Conservation (phyloP, 306 rosid genomes). For the Cajanus cajan region DNA sequence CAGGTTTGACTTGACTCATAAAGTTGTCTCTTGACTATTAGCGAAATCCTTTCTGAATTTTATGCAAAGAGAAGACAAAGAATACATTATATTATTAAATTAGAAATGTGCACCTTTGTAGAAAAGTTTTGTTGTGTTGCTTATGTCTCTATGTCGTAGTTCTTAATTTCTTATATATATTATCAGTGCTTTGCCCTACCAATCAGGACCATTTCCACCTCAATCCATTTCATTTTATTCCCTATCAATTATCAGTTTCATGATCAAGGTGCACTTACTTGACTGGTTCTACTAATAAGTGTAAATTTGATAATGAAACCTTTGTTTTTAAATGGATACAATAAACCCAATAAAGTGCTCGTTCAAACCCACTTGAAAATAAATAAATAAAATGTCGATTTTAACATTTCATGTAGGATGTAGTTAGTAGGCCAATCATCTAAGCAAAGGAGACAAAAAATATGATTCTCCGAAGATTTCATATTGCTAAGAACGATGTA, state of each 20-base stretch:
- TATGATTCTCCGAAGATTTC: neutral
- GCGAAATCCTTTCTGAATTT: neutral
- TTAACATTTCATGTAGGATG: neutral
- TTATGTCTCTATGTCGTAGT: neutral
- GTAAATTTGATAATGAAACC: neutral
- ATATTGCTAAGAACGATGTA: neutral
- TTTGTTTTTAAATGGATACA: neutral
- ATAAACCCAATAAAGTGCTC: neutral
- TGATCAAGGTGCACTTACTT: neutral
- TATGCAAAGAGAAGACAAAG: neutral
- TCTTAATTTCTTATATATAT: neutral
- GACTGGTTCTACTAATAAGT: neutral
- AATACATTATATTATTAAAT: neutral
- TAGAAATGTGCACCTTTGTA: neutral
- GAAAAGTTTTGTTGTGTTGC: conserved; percentile 2
- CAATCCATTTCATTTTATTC: conserved; percentile 4
- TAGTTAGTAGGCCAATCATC: neutral
- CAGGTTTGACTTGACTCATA: neutral
- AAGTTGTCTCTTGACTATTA: conserved; percentile 8
- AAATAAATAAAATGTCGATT: neutral
- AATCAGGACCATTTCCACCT: neutral
- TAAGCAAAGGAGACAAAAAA: neutral
- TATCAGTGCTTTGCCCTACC: neutral
- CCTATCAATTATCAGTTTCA: neutral
- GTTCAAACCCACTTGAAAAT: neutral